Evolutionary conservation across 768 basidiomycete genomes (phyloP).

Genomic region (Tricholoma matsutake): DNA sequence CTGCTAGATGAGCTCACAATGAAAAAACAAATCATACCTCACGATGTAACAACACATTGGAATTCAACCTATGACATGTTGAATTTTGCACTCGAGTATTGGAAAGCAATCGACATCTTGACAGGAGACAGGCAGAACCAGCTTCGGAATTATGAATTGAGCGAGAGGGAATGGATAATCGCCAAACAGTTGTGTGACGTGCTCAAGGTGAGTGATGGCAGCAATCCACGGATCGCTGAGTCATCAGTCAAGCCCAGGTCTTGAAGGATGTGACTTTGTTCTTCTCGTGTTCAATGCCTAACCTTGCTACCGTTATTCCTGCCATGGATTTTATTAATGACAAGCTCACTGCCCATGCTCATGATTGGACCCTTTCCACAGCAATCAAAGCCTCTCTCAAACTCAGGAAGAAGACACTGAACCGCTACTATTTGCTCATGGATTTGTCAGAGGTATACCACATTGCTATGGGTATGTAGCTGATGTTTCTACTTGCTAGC

Average conservation of each 20-base stretch:
- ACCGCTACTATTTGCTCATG: too few species aligned
- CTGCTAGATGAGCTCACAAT: neutral
- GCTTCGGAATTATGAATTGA: constrained; percentile 16
- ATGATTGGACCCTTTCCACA: too few species aligned
- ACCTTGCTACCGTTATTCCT: too few species aligned
- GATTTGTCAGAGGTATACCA: too few species aligned
- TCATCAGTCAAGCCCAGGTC: constrained; percentile 1
- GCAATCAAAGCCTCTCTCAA: too few species aligned
- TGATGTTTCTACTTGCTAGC: too few species aligned
- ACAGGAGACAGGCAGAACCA: constrained; percentile 14
- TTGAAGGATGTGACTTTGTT: neutral
- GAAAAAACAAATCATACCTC: neutral
- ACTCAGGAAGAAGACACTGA: too few species aligned
- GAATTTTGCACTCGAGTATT: constrained; percentile 22
- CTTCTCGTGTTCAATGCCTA: neutral
- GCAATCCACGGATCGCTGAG: constrained; percentile 26
- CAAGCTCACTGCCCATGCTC: too few species aligned
- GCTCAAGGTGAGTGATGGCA: constrained; percentile 25
- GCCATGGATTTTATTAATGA: too few species aligned
- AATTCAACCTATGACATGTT: neutral
- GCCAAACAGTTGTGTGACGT: constrained; percentile 22
- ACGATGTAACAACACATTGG: too few species aligned
- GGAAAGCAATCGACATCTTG: constrained; percentile 19
- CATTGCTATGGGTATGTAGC: too few species aligned
- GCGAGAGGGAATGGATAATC: constrained; percentile 25